Evolutionary conservation across 495 filamentous ascomycete species (phyloP).

Genomic region (Tuber melanosporum): DNA sequence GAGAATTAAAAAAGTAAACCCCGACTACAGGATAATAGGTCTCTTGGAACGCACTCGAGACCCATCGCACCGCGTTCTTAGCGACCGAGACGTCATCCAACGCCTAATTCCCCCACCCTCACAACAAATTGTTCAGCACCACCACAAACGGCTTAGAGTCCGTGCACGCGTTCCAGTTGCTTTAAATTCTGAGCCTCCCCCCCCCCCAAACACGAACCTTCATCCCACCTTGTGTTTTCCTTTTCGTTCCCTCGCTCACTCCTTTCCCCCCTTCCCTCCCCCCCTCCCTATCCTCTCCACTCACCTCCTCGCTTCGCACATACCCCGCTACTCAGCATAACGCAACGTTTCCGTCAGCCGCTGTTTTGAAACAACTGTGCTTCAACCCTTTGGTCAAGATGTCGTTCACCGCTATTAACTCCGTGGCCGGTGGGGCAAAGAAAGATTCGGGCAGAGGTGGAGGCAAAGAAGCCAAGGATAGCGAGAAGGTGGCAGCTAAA

Average conservation of each 20-base stretch:
- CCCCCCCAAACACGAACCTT: background rate
- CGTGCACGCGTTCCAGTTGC: constrained; percentile 1
- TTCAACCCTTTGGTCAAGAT: background rate
- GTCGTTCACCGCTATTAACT: background rate
- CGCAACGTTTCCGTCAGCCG: background rate
- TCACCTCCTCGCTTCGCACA: background rate
- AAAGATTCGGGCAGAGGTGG: background rate
- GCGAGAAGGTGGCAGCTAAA: background rate
- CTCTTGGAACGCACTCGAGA: background rate
- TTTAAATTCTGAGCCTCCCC: background rate
- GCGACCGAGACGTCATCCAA: background rate
- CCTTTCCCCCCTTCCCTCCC: no score
- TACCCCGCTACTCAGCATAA: background rate
- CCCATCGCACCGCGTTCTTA: background rate
- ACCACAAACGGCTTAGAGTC: background rate
- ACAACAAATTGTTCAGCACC: background rate
- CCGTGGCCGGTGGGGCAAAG: background rate
- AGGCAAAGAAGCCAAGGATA: background rate
- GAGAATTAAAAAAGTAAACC: background rate
- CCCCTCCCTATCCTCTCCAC: background rate
- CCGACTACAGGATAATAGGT: background rate
- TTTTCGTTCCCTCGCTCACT: background rate
- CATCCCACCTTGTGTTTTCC: constrained; percentile 1
- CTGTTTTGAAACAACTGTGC: background rate
- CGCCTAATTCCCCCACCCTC: background rate